A percentile compares a stretch with the other conserved stretches of the same genome.
Conservation (phyloP, 2,329 filamentous ascomycete species). For the Xylariaceae sp. region DNA sequence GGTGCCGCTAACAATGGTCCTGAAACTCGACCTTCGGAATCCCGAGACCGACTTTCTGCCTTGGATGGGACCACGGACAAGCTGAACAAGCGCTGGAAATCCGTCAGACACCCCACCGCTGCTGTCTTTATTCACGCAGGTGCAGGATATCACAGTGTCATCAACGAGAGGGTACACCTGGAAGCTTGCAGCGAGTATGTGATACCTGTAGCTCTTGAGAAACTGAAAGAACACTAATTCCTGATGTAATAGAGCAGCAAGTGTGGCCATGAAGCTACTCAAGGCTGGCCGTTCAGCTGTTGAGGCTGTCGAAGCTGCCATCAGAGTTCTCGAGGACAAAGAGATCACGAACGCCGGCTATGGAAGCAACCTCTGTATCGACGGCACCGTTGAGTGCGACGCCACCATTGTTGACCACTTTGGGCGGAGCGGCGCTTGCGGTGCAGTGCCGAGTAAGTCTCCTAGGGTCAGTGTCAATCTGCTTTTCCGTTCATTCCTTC, state of each 20-base stretch:
- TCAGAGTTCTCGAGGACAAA: constrained; percentile 83
- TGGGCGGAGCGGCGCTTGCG: constrained; percentile 88
- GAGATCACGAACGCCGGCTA: constrained; percentile 97
- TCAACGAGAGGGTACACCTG: constrained; percentile 82
- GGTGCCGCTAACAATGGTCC: no score
- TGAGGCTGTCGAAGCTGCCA: constrained; percentile 85
- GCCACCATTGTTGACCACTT: constrained; percentile 88
- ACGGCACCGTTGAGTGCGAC: constrained; percentile 91
- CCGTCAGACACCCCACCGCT: constrained; percentile 28
- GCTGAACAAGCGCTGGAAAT: constrained; percentile 29
- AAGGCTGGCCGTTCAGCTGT: constrained; percentile 74
- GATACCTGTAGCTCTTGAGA: neutral
- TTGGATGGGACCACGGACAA: constrained; percentile 41
- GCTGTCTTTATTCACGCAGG: constrained; percentile 96
- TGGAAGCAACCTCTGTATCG: constrained; percentile 88
- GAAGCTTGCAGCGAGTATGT: constrained; percentile 83
- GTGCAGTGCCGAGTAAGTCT: constrained; percentile 78
- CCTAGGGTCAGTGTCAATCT: neutral
- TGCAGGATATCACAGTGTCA: constrained; percentile 84
- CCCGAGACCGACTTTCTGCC: constrained; percentile 8
- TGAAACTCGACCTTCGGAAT: no score
- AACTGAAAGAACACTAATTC: constrained; percentile 2
- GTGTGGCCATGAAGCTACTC: constrained; percentile 75
- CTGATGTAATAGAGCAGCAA: constrained; percentile 63
- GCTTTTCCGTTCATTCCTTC: neutral